Evolutionary conservation across 2,329 filamentous ascomycete genomes (phyloP).

Genomic region (Phyllosticta paracitricarpa): DNA sequence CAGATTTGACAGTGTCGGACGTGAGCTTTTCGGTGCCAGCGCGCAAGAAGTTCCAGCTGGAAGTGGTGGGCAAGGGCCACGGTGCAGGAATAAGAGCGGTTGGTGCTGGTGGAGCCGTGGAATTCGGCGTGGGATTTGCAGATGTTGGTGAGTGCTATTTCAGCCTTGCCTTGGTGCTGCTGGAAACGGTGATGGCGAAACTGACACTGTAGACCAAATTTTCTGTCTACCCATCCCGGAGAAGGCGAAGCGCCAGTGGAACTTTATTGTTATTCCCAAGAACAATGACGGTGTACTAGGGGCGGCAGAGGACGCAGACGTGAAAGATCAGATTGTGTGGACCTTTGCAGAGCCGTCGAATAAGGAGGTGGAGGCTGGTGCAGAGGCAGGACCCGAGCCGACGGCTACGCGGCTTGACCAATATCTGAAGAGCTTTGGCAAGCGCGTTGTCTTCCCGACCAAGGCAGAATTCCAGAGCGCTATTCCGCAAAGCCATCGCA

Average conservation of each 20-base stretch:
- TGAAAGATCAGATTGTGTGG: constrained; percentile 48
- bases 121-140: constrained; percentile 42
- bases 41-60: constrained; percentile 53
- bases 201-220: constrained; percentile 38
- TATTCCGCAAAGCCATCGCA: constrained; percentile 50
- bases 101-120: constrained; percentile 42
- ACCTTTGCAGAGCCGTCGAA: constrained; percentile 46
- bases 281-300: constrained; percentile 40
- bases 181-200: not conserved
- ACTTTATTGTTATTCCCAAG: constrained; percentile 50
- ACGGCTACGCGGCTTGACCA: constrained; percentile 41
- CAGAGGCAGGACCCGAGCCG: constrained; percentile 29
- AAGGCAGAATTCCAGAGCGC: constrained; percentile 51
- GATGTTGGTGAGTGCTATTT: constrained; percentile 32
- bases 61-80: constrained; percentile 37
- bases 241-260: constrained; percentile 53
- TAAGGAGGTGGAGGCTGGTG: constrained; percentile 33
- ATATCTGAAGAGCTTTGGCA: constrained; percentile 33
- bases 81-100: constrained; percentile 38
- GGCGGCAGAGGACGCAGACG: constrained; percentile 28
- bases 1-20: constrained; percentile 32
- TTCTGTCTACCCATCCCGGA: constrained; percentile 55
- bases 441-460: constrained; percentile 42
- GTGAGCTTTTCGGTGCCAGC: constrained; percentile 53
- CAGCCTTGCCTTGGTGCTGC: not conserved